Percentiles rank a stretch among this genome's conserved stretches.
phyloP scores from a whole-genome alignment of 2,329 filamentous ascomycete species.

The Aspergillus ustus region DNA sequence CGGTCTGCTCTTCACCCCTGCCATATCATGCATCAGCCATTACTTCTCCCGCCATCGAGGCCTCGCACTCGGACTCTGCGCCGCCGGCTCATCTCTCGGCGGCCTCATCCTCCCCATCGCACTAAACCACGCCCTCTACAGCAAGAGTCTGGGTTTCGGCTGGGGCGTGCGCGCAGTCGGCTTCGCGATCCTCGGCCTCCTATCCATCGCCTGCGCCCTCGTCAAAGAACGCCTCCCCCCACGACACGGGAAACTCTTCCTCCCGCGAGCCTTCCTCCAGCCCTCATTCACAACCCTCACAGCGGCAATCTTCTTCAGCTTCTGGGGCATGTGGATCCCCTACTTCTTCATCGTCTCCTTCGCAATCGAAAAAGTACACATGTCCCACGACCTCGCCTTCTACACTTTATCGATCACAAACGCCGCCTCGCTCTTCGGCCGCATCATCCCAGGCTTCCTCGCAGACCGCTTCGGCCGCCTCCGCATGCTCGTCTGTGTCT shows the following conservation, averaged over 20 bases:
- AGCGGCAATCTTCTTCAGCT: conserved; percentile 27
- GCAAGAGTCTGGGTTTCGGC: conserved; percentile 52
- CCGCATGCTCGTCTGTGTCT: conserved; percentile 36
- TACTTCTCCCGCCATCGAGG: conserved; percentile 55
- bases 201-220: conserved; percentile 47
- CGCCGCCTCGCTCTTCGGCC: conserved; percentile 39
- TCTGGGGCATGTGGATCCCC: conserved; percentile 30
- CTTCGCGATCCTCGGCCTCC: conserved; percentile 53
- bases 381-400: conserved; percentile 24
- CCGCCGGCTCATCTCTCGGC: conserved; percentile 56
- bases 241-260: conserved; percentile 8
- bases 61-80: conserved; percentile 53
- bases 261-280: conserved; percentile 40
- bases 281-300: conserved; percentile 42
- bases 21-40: conserved; percentile 52
- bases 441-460: conserved; percentile 37
- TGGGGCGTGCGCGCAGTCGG: conserved; percentile 60
- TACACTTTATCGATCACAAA: conserved; percentile 42
- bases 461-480: conserved; percentile 41
- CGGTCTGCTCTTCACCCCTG: conserved; percentile 51
- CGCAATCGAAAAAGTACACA: conserved; percentile 40
- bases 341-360: conserved; percentile 47
- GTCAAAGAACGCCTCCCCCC: conserved; percentile 25
- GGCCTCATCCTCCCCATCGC: conserved; percentile 58
- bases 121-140: conserved; percentile 53